Base-by-base conservation (phyloP, 805 yeast genomes). In the Kazachstania bromeliacearum region DNA sequence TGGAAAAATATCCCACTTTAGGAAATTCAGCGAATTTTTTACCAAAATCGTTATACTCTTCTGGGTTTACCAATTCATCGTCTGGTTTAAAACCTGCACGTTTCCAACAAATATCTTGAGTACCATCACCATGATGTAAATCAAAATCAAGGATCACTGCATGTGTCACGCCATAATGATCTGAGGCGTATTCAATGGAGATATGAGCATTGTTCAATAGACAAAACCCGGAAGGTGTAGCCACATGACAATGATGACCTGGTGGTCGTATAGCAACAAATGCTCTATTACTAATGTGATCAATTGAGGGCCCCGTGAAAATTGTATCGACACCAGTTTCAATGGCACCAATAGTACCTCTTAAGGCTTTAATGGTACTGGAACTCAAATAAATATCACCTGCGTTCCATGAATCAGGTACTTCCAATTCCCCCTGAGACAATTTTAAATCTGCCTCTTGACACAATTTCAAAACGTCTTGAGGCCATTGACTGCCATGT, bases 41-140 rank as follows among this genome's bases (percentile, higher is more conserved):
- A 23, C 75, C 71, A 48, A 66, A 73, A 28, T 70, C 76, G 44
- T 74, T 71, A 38, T 55, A 60, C 64, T 41, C 4, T 26, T 68
- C 73, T 41, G 73, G 70, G 33, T 48, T 51, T 7, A 36, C 45
- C 30, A 13, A 10, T 12, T 35, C 63, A 26, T 59, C 55, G 15
- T 55, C 58, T 1, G 60, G 58, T 31, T 51, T 49, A 32, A 57
- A 53, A 7, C 61, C 62, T 0, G 82, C 82, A 43, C 83, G 66
- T 48, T 75, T 78, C 87, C 88, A 84, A 48, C 88, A 77, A 19
- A 84, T 79, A 55, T 84, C 94, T 48, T 85, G 94, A 5, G 84
- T 72, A 10, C 95, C 95, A 57, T 84, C 95, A 13, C 94, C 95
- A 52, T 84, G 95, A 51, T 84, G 95, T 28, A 84, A 64, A 55